Conservation (phyloP, 345 rosid genomes). For the Arabidopsis thaliana region DNA sequence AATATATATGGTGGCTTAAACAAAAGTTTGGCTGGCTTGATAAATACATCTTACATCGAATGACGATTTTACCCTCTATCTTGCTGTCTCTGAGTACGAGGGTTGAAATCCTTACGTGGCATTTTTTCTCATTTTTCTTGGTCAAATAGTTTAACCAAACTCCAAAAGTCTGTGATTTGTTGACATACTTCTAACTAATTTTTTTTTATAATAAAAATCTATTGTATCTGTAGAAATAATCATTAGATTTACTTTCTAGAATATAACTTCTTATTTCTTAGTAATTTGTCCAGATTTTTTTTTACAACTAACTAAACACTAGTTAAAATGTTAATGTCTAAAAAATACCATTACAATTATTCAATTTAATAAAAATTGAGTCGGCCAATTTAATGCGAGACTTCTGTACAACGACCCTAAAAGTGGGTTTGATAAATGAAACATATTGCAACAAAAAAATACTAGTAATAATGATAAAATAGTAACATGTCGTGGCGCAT, state of each 20-base stretch:
- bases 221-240: background rate
- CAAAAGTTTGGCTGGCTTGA: constrained; percentile 45
- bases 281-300: background rate
- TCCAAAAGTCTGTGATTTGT: constrained; percentile 22
- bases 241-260: background rate
- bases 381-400: constrained; percentile 33
- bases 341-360: background rate
- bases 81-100: constrained; percentile 30
- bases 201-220: background rate
- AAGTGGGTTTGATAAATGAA: constrained; percentile 33
- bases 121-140: constrained; percentile 5
- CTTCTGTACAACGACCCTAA: constrained; percentile 36
- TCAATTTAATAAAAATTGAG: constrained; percentile 5
- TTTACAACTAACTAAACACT: background rate
- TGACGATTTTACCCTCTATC: constrained; percentile 24
- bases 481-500: constrained; percentile 42
- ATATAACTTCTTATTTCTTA: background rate
- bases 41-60: constrained; percentile 21
- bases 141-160: constrained; percentile 23
- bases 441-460: background rate
- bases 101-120: constrained; percentile 36
- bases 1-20: constrained; percentile 35
- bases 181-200: background rate
- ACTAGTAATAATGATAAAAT: constrained; percentile 7
- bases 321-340: background rate